Evolutionary conservation across 257 asterid genomes (phyloP), one percentile per base, ranked within the genome.

Genomic region (Solanum paucissectum): DNA sequence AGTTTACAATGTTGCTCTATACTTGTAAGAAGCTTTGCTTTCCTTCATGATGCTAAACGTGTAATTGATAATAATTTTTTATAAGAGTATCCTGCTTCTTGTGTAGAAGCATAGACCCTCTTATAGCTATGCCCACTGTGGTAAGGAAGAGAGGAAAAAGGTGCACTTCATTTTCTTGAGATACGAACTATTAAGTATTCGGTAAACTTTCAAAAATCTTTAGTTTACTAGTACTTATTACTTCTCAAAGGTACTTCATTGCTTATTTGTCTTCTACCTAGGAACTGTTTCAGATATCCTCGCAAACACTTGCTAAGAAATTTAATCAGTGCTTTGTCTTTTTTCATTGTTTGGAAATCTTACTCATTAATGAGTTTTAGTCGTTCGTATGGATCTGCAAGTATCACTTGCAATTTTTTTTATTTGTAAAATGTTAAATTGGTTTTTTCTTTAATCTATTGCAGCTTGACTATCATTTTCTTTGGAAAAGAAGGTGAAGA

Each of bases 401-500:
- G 52, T 60, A 18, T 42, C 7, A 36, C 12, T 29, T 1, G 2
- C 40, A 76, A 76, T 3, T 76, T 4, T 4, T 36, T 38, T 76
- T 25, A 38, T 3, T 9, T 27, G 4, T 75, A 18, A 75, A 27
- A 29, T 66, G 33, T 21, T 40, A 13, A 25, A 77, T 5, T 5
- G 38, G 2, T 18, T 42, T 12, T 44, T 44, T 7, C 25, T 49
- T 16, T 38, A 12, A 81, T 89, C 86, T 13, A 76, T 32, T 87
- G 93, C 98, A 97, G 99, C 93, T 94, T 97, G 87, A 95, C 96
- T 34, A 84, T 96, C 84, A 87, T 94, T 84, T 96, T 96, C 92
- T 97, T 96, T 90, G 99, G 98, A 21, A 95, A 94, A 92, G 99
- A 96, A 91, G 98, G 98, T 21, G 97, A 96, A 91, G 94, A 90